Conservation (phyloP, 192 early-diverging fungal species). For the Entophlyctis luteolus region DNA sequence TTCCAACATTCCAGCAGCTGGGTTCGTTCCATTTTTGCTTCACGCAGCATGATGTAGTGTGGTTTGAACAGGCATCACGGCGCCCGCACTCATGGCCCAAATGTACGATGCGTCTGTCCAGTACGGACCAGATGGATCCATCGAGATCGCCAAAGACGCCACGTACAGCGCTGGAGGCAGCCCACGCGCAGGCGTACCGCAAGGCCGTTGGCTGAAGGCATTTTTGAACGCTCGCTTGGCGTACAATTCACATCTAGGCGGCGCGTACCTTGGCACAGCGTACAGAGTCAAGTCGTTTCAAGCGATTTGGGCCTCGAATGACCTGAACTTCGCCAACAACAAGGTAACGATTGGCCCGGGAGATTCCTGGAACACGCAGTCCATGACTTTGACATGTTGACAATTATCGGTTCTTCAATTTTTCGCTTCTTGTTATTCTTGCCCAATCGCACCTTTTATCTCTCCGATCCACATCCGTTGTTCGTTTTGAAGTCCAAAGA, state of each 20-base stretch:
- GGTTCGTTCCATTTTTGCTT: too few relatives aligned
- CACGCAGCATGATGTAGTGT: too few relatives aligned
- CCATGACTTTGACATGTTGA: not conserved
- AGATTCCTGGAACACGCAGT: not conserved
- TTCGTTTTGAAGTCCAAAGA: too few relatives aligned
- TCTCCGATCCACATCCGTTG: too few relatives aligned
- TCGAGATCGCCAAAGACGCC: not conserved
- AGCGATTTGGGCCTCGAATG: not conserved
- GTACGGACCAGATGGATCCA: not conserved
- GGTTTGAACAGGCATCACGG: too few relatives aligned
- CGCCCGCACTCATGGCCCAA: not conserved
- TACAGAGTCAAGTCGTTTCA: conserved; percentile 11
- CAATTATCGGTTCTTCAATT: too few relatives aligned
- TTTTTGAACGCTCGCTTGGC: not conserved
- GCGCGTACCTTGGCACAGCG: conserved; percentile 16
- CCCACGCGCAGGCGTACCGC: not conserved
- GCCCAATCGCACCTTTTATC: too few relatives aligned
- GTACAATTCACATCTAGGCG: not conserved
- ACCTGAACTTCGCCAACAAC: not conserved
- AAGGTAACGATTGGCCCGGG: not conserved
- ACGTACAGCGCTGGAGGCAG: not conserved
- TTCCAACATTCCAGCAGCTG: too few relatives aligned
- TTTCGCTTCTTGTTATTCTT: too few relatives aligned
- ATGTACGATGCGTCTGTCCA: conserved; percentile 25
- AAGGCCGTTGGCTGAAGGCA: not conserved